A percentile compares a stretch with the other conserved stretches of the same genome.
phyloP scores from a whole-genome alignment of 495 filamentous ascomycete species.

The Apodospora peruviana region DNA sequence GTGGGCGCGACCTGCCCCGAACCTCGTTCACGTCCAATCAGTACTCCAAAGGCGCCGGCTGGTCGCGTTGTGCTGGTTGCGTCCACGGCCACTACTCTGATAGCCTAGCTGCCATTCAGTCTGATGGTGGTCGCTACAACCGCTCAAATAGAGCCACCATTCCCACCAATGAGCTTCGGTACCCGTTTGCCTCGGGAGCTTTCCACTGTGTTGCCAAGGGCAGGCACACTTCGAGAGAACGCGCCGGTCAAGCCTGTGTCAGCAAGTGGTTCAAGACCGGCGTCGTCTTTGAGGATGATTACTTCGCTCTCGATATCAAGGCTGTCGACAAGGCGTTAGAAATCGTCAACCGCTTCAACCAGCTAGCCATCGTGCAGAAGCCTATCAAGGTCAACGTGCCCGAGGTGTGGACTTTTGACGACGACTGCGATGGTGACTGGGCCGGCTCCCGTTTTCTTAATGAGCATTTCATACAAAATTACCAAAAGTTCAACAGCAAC shows the following conservation, averaged over 20 bases:
- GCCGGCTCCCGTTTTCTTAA: conserved; percentile 11
- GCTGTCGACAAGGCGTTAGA: conserved; percentile 26
- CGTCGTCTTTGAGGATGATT: conserved; percentile 12
- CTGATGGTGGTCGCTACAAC: conserved; percentile 25
- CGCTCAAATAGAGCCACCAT: not conserved
- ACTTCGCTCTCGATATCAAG: conserved; percentile 30
- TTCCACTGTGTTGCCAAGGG: conserved; percentile 31
- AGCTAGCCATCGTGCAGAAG: conserved; percentile 21
- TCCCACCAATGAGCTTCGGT: not conserved
- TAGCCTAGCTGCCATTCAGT: not conserved
- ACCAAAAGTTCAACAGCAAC: conserved; percentile 41
- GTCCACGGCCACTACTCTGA: conserved; percentile 9
- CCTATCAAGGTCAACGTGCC: conserved; percentile 29
- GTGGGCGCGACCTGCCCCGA: conserved; percentile 14
- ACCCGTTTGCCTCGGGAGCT: conserved; percentile 23
- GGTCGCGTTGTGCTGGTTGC: conserved; percentile 22
- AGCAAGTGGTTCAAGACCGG: conserved; percentile 33
- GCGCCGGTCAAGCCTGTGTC: conserved; percentile 24
- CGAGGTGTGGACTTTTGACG: conserved; percentile 16
- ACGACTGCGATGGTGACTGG: not conserved
- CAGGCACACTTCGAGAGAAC: conserved; percentile 16
- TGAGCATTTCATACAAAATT: conserved; percentile 35
- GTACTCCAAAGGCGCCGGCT: conserved; percentile 17
- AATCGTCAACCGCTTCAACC: conserved; percentile 32
- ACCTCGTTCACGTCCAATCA: conserved; percentile 23